A percentile compares a stretch with the other conserved stretches of the same genome.
phyloP scores from a whole-genome alignment of 2,329 filamentous ascomycete genomes.

The Geosmithia putterillii region DNA sequence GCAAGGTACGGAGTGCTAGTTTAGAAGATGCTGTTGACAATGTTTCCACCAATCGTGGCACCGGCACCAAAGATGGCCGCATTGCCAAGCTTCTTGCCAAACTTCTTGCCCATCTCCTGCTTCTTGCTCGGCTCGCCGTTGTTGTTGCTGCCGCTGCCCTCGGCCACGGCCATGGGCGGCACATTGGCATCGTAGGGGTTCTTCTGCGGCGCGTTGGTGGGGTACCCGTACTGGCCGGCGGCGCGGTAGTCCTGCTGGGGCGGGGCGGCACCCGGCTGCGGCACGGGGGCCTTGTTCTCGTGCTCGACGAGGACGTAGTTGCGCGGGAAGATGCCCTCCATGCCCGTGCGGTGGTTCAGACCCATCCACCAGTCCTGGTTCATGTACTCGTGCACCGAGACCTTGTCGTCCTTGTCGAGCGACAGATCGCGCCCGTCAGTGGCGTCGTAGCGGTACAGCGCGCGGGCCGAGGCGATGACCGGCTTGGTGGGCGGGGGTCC shows the following conservation, averaged over 20 bases:
- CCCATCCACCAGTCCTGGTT: slow-evolving; percentile 97
- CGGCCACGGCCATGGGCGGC: slow-evolving; percentile 62
- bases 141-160: slow-evolving; percentile 30
- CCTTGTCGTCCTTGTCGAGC: slow-evolving; percentile 67
- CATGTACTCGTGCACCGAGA: slow-evolving; percentile 83
- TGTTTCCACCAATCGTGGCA: slow-evolving; percentile 78
- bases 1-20: no score
- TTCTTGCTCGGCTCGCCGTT: slow-evolving; percentile 45
- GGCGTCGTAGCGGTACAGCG: slow-evolving; percentile 73
- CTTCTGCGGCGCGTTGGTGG: slow-evolving; percentile 35
- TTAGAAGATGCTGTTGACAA: slow-evolving; percentile 83
- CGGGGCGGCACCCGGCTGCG: slow-evolving; percentile 18
- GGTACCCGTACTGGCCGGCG: slow-evolving; percentile 23
- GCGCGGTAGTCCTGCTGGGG: slow-evolving; percentile 14
- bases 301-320: slow-evolving; percentile 72
- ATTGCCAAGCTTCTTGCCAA: slow-evolving; percentile 81
- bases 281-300: slow-evolving; percentile 32
- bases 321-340: slow-evolving; percentile 90
- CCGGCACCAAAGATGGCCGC: slow-evolving; percentile 84
- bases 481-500: slow-evolving; percentile 26
- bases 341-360: slow-evolving; percentile 66
- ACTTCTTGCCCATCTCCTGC: slow-evolving; percentile 75
- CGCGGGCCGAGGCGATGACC: slow-evolving; percentile 61
- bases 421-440: slow-evolving; percentile 71
- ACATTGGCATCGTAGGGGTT: slow-evolving; percentile 58